Base-by-base conservation (phyloP, 805 yeast species). In the Candida tallmaniae region DNA sequence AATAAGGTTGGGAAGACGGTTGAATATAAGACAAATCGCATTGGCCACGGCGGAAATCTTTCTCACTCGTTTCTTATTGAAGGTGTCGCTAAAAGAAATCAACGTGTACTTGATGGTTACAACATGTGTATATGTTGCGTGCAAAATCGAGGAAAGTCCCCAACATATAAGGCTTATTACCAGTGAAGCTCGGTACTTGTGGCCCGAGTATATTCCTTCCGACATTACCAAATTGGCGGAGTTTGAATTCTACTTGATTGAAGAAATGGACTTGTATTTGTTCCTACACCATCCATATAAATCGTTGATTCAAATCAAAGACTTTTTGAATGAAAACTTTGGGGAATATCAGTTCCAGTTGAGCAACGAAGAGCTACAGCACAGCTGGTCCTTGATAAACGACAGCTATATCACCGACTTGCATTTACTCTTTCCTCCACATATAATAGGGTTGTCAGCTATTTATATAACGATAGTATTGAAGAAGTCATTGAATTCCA, bases 201-300 rank as follows among this genome's bases (percentile, higher is more conserved):
- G 97, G 97, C 97, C 97, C 0, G 96, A 89, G 50, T 86, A 80
- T 49, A 81, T 90, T 23, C 95, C 97, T 0, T 87, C 83, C 39
- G 97, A 90, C 54, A 76, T 88, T 12, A 82, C 95, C 19, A 86
- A 85, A 50, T 68, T 93, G 11, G 97, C 97, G 0, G 97, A 93
- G 54, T 85, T 94, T 60, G 98, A 93, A 59, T 93, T 93, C 54
- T 93, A 90, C 52, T 57, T 93, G 28, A 80, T 93, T 13, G 97
- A 88, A 49, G 97, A 89, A 55, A 68, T 93, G 60, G 77, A 83
- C 50, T 69, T 83, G 58, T 81, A 69, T 50, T 50, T 84, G 41
- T 66, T 82, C n/a, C 68, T 83, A 2, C 85, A 83, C 51, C 93
- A 83, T 51, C 93, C 93, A 0, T 83, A 83, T 54, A 65, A 72